A percentile compares a stretch with the other conserved stretches of the same genome.
Evolutionary conservation across 129 eudicot genomes (phyloP).

Genomic region (Smallanthus sonchifolius): DNA sequence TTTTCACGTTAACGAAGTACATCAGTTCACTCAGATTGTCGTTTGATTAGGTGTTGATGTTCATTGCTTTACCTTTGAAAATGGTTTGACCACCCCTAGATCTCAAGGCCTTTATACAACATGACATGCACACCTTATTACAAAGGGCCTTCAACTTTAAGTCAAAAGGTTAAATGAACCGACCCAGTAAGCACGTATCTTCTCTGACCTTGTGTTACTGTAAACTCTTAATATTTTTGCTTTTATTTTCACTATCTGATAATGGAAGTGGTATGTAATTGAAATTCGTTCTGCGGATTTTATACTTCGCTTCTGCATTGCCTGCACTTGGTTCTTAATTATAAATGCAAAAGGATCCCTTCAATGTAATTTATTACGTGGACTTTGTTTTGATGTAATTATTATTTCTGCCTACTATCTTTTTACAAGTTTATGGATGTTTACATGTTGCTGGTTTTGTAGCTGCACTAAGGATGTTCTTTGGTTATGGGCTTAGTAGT

Average conservation of each 20-base stretch:
- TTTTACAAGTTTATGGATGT: too few species aligned
- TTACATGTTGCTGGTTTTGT: too few species aligned
- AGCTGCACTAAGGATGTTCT: too few species aligned
- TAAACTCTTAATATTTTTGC: not conserved
- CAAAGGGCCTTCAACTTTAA: constrained; percentile 34
- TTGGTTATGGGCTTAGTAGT: too few species aligned
- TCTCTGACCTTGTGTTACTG: not conserved
- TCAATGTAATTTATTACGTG: constrained; percentile 42
- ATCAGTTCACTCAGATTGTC: too few species aligned
- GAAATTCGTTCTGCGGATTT: constrained; percentile 46
- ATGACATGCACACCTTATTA: constrained; percentile 90
- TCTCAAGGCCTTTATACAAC: constrained; percentile 76
- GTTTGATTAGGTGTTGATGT: too few species aligned
- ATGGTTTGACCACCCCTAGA: constrained; percentile 59
- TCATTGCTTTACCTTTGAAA: constrained; percentile 38
- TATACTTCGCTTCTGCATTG: constrained; percentile 67
- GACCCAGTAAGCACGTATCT: not conserved
- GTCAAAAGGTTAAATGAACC: constrained; percentile 30
- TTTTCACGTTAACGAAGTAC: too few species aligned
- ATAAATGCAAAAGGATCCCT: constrained; percentile 69
- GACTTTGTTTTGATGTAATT: too few species aligned
- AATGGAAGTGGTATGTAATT: too few species aligned
- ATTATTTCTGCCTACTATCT: too few species aligned
- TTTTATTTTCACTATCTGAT: constrained; percentile 24
- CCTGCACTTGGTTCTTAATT: constrained; percentile 77